phyloP scores from a whole-genome alignment of 73 alveolate genomes.

The Tetrahymena borealis region DNA sequence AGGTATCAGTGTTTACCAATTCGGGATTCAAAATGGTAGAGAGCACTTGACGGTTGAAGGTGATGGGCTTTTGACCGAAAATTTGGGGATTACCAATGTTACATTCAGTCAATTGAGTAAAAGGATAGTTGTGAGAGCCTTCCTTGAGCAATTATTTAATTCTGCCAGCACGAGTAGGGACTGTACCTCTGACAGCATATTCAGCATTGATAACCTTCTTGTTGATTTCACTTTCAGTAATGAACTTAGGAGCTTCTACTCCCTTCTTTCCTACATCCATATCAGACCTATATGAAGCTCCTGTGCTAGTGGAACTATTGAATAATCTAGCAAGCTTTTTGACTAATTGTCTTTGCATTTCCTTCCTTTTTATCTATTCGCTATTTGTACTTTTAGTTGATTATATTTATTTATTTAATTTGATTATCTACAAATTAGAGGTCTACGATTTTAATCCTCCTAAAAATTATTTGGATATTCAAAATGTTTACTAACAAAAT shows the following conservation, averaged over 20 bases:
- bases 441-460: too few species aligned
- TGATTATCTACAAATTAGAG: background rate
- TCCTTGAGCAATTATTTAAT: slow-evolving; percentile 29
- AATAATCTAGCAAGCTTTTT: background rate
- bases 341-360: background rate
- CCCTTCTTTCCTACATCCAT: background rate
- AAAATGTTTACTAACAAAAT: too few species aligned
- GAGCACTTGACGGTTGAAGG: slow-evolving; percentile 66
- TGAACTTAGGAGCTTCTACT: background rate
- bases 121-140: slow-evolving; percentile 52
- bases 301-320: background rate
- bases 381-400: background rate
- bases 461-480: too few species aligned
- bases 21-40: slow-evolving; percentile 31
- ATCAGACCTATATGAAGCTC: background rate
- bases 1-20: background rate
- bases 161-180: slow-evolving; percentile 49
- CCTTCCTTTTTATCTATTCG: background rate
- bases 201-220: slow-evolving; percentile 32
- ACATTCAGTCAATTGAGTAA: slow-evolving; percentile 38
- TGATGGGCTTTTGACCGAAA: slow-evolving; percentile 57
- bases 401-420: background rate
- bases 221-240: slow-evolving; percentile 24
- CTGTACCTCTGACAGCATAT: slow-evolving; percentile 60
- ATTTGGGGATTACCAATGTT: slow-evolving; percentile 80